Evolutionary conservation across 176 grass and related monocot species (phyloP), one percentile per base, ranked within the genome.

Genomic region (Dendrocalamus sinicus): DNA sequence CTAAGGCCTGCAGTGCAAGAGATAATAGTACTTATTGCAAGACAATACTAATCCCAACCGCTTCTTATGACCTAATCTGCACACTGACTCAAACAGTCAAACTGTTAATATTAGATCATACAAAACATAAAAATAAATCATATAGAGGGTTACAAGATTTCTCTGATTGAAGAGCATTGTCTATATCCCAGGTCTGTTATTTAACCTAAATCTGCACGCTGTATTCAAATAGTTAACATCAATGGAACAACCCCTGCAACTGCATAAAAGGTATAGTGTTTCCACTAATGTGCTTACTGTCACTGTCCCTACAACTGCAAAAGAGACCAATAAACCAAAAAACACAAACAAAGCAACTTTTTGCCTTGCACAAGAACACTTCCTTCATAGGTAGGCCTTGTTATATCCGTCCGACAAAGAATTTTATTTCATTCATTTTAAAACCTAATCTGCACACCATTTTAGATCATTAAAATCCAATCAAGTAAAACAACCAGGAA

Each of bases 401-500:
- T 37, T 70, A 89, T 80, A 85, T 81, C 88, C 70, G 7, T 44
- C 88, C 62, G 12, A 59, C 74, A 81, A 76, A 81, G 77, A 85
- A 76, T 89, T 89, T 59, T 70, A 81, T 70, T 85, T 85, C 70
- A 40, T 61, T 83, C 88, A 76, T 85, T 88, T 86, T 81, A n/a
- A 81, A 89, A 89, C 88, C 77, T 85, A 89, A 89, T 81, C 88
- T 89, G 83, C 88, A 89, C 70, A 89, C 83, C 88, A 89, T 80
- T 89, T 76, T 81, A 89, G 51, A 85, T 81, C 5, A 75, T 85
- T 89, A 85, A 63, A 85, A 85, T 85, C 41, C 53, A 48, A 48
- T 67, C 35, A 55, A 53, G 41, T 58, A 71, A 69, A 72, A 74
- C 6, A 59, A 57, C 12, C 11, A 68, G 51, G 30, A 72, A 83